Evolutionary conservation across 2,329 filamentous ascomycete species (phyloP).

Genomic region (Pestalotiopsis sp.): DNA sequence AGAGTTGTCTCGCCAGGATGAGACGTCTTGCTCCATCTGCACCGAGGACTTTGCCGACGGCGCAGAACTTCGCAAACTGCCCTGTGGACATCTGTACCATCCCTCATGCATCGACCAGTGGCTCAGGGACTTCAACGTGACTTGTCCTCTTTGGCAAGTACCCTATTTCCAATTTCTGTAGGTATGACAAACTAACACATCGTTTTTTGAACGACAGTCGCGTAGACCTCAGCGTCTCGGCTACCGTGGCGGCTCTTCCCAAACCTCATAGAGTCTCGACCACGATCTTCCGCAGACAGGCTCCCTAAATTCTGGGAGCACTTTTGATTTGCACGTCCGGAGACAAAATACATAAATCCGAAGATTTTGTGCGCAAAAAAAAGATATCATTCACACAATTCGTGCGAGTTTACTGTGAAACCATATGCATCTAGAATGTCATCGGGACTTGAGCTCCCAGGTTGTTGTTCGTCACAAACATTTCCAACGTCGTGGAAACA

Average conservation of each 20-base stretch:
- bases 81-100: conserved; percentile 14
- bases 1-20: not conserved
- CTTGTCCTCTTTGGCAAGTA: conserved; percentile 16
- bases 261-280: not conserved
- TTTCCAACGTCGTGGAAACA: too few species aligned
- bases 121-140: conserved; percentile 17
- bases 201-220: not conserved
- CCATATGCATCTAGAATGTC: too few species aligned
- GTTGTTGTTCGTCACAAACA: too few species aligned
- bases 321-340: too few species aligned
- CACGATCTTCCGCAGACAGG: not conserved
- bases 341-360: too few species aligned
- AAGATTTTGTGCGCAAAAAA: too few species aligned
- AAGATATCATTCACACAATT: too few species aligned
- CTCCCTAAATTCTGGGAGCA: too few species aligned
- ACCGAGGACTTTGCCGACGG: conserved; percentile 9
- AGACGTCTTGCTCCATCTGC: conserved; percentile 12
- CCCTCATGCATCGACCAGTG: conserved; percentile 14
- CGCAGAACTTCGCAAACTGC: conserved; percentile 4
- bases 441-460: too few species aligned
- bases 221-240: conserved; percentile 7
- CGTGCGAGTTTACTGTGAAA: too few species aligned
- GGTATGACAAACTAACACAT: not conserved
- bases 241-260: conserved; percentile 7
- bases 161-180: not conserved